Evolutionary conservation across 1,284 basidiomycete species (phyloP).

Genomic region (Polyporus tsugae): DNA sequence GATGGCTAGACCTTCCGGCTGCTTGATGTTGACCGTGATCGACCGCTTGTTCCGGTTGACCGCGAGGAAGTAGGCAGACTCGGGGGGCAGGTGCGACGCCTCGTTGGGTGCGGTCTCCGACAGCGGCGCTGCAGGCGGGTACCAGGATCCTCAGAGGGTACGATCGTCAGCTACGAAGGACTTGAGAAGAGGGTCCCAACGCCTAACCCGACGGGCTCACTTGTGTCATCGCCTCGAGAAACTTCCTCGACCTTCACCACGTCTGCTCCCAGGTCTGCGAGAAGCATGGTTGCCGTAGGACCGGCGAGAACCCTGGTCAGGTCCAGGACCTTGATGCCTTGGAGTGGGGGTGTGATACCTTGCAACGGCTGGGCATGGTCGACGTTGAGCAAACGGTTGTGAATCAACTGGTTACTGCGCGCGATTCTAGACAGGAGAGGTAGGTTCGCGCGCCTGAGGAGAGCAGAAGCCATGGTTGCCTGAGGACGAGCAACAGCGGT

Average conservation of each 20-base stretch:
- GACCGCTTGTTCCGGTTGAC: slow-evolving; percentile 92
- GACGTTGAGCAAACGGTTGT: slow-evolving; percentile 18
- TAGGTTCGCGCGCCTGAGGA: slow-evolving; percentile 3
- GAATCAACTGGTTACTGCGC: neutral
- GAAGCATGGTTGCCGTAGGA: slow-evolving; percentile 89
- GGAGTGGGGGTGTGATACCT: slow-evolving; percentile 80
- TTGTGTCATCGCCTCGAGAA: slow-evolving; percentile 89
- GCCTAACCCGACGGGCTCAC: slow-evolving; percentile 50
- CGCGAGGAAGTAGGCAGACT: slow-evolving; percentile 93
- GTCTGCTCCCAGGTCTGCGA: slow-evolving; percentile 90
- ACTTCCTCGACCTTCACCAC: slow-evolving; percentile 92
- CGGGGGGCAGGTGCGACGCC: slow-evolving; percentile 79
- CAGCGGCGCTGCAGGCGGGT: slow-evolving; percentile 79
- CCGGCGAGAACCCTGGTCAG: slow-evolving; percentile 91
- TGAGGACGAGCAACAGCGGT: neutral
- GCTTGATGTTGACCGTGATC: slow-evolving; percentile 90
- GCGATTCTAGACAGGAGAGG: neutral
- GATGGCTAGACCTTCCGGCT: slow-evolving; percentile 79
- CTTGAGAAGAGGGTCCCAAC: slow-evolving; percentile 25
- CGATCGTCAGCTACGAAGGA: slow-evolving; percentile 17
- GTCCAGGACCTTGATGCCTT: slow-evolving; percentile 85
- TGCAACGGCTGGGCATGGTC: slow-evolving; percentile 18
- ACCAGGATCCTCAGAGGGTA: slow-evolving; percentile 71
- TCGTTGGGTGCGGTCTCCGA: slow-evolving; percentile 56
- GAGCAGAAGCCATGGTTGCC: slow-evolving; percentile 17